Conservation (phyloP, 768 basidiomycete species). For the Suillus subluteus region DNA sequence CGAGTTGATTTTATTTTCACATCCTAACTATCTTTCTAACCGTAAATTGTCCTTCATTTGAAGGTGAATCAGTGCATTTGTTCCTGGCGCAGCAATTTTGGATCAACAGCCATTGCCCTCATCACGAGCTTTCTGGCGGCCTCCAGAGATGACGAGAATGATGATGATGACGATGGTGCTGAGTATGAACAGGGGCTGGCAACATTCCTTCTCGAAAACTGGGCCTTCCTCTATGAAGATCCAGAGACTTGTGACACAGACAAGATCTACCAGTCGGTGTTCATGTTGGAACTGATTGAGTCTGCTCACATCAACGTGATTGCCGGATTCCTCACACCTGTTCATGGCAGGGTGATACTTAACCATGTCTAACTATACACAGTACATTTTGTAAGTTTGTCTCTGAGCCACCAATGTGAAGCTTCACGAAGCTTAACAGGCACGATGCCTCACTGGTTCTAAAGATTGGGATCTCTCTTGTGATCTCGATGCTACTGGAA, state of each 20-base stretch:
- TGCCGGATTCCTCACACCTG: not conserved
- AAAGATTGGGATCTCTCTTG: too few relatives aligned
- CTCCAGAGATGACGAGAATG: not conserved
- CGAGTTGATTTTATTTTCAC: not conserved
- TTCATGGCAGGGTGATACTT: too few relatives aligned
- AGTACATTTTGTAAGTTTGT: too few relatives aligned
- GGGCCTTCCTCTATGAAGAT: constrained; percentile 13
- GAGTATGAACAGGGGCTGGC: not conserved
- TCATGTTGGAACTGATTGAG: constrained; percentile 12
- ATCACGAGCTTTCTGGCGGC: constrained; percentile 3
- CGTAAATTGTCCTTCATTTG: too few relatives aligned
- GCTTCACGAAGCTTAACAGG: too few relatives aligned
- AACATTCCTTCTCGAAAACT: not conserved
- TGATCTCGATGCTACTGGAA: too few relatives aligned
- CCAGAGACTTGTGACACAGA: not conserved
- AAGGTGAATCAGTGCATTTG: constrained; percentile 11
- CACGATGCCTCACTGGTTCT: too few relatives aligned
- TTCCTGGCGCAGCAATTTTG: constrained; percentile 15
- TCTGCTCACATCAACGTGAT: constrained; percentile 9
- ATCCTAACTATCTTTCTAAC: too few relatives aligned
- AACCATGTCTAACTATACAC: too few relatives aligned
- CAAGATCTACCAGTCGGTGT: constrained; percentile 3
- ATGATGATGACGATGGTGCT: not conserved
- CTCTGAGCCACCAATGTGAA: too few relatives aligned
- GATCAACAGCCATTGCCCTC: constrained; percentile 13